These are phyloP conservation scores for Cladophialophora chaetospira DNA, from an alignment of 2,329 filamentous ascomycete species.

Conservation along the genomic window DNA sequence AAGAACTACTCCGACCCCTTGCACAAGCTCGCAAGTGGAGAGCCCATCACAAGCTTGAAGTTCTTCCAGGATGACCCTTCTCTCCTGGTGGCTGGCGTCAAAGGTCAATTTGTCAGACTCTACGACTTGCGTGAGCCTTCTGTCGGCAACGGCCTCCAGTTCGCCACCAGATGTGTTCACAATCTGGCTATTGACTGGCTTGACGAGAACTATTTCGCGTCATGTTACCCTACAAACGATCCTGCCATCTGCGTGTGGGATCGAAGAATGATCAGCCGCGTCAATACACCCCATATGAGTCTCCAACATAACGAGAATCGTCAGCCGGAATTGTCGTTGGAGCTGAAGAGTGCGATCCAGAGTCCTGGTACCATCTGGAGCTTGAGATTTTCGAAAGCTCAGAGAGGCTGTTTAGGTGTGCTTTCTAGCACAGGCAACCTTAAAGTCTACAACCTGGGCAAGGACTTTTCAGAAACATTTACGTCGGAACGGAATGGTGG, in stretches of 20 bases:
- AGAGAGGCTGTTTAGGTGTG: conserved; percentile 59
- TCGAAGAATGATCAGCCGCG: conserved; percentile 51
- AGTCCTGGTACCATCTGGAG: conserved; percentile 61
- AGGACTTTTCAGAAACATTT: conserved; percentile 50
- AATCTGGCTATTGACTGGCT: conserved; percentile 65
- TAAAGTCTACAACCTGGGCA: conserved; percentile 57
- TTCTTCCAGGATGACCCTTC: conserved; percentile 64
- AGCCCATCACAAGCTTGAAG: conserved; percentile 65
- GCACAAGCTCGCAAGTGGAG: conserved; percentile 61
- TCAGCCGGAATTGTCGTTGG: conserved; percentile 54
- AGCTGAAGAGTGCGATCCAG: conserved; percentile 58
- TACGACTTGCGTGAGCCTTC: conserved; percentile 60
- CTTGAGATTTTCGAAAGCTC: conserved; percentile 61
- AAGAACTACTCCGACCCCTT: conserved; percentile 49
- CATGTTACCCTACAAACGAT: conserved; percentile 57
- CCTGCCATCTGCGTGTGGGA: conserved; percentile 66
- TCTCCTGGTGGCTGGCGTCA: conserved; percentile 62
- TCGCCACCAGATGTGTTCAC: conserved; percentile 62
- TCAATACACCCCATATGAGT: conserved; percentile 38
- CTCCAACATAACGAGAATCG: conserved; percentile 39
- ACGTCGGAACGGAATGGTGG: conserved; percentile 40
- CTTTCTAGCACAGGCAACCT: conserved; percentile 62
- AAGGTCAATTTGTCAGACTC: conserved; percentile 61
- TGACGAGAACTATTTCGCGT: conserved; percentile 67
- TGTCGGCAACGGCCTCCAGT: conserved; percentile 44